phyloP scores from a whole-genome alignment of 768 basidiomycete genomes.

The Tulasnella sp. region DNA sequence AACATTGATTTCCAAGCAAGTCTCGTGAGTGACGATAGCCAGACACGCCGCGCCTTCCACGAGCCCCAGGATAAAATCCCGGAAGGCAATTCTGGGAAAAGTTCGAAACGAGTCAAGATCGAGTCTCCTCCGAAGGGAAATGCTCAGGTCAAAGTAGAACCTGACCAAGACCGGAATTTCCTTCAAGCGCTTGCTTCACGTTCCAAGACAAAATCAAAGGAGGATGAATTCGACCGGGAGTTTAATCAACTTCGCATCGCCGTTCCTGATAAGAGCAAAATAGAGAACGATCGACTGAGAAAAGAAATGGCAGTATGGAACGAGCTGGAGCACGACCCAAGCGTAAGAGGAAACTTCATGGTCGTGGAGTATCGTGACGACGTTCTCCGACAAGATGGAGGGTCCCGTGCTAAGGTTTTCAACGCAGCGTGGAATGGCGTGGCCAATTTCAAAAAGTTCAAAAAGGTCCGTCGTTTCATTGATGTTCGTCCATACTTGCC shows the following conservation, averaged over 20 bases:
- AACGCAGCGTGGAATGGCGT: conserved; percentile 39
- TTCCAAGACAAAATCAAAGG: conserved; percentile 47
- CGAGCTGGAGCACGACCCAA: conserved; percentile 55
- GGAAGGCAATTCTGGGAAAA: background rate
- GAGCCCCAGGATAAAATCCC: background rate
- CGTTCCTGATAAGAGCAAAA: conserved; percentile 44
- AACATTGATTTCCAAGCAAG: background rate
- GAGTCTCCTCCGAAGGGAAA: background rate
- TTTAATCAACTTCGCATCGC: conserved; percentile 70
- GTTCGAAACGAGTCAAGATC: background rate
- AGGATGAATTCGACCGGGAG: conserved; percentile 68
- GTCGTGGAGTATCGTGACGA: conserved; percentile 58
- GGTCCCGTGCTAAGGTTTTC: background rate
- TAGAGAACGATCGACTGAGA: conserved; percentile 38
- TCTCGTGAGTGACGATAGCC: background rate
- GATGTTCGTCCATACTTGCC: background rate
- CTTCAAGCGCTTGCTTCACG: background rate
- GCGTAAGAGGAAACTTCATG: conserved; percentile 72
- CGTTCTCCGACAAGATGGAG: conserved; percentile 30
- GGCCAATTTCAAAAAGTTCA: conserved; percentile 73
- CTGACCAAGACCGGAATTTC: background rate
- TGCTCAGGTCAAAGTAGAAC: background rate
- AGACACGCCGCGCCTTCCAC: background rate
- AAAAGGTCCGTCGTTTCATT: conserved; percentile 39
- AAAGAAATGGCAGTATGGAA: conserved; percentile 53